These are phyloP conservation scores for Ustilago esculenta DNA, from an alignment of 1,284 basidiomycete species.

Conservation along the genomic window DNA sequence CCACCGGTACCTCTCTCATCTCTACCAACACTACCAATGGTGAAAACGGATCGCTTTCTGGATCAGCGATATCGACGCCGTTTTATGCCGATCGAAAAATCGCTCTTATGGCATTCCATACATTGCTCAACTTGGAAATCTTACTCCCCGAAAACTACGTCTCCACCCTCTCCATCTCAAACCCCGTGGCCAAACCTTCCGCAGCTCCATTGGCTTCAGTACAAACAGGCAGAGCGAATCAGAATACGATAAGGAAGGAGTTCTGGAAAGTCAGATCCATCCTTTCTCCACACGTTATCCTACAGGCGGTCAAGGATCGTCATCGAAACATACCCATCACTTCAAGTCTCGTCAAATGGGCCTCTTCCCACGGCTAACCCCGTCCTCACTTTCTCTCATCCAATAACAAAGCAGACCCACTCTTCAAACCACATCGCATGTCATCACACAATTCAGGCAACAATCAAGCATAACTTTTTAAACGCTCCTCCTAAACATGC, in stretches of 20 bases:
- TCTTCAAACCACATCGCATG: too few species aligned
- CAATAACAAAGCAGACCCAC: too few species aligned
- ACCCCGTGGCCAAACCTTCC: conserved; percentile 29
- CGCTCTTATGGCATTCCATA: conserved; percentile 38
- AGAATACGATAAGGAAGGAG: conserved; percentile 37
- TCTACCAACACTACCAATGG: not conserved
- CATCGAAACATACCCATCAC: conserved; percentile 13
- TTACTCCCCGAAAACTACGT: conserved; percentile 31
- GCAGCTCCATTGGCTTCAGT: conserved; percentile 2
- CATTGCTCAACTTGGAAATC: conserved; percentile 30
- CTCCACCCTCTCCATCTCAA: conserved; percentile 18
- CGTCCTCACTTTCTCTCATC: too few species aligned
- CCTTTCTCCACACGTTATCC: conserved; percentile 7
- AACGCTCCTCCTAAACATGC: too few species aligned
- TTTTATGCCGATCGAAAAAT: conserved; percentile 39
- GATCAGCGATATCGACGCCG: conserved; percentile 13
- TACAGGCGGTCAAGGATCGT: conserved; percentile 28
- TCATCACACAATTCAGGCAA: too few species aligned
- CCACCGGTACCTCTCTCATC: not conserved
- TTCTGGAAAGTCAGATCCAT: conserved; percentile 44
- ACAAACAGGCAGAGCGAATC: conserved; percentile 19
- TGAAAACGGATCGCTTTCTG: not conserved
- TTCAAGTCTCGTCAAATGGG: conserved; percentile 41
- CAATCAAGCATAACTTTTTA: too few species aligned
- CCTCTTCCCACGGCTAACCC: conserved; percentile 34